Base-by-base conservation (phyloP, 768 basidiomycete genomes). In the Tulasnella sp. region DNA sequence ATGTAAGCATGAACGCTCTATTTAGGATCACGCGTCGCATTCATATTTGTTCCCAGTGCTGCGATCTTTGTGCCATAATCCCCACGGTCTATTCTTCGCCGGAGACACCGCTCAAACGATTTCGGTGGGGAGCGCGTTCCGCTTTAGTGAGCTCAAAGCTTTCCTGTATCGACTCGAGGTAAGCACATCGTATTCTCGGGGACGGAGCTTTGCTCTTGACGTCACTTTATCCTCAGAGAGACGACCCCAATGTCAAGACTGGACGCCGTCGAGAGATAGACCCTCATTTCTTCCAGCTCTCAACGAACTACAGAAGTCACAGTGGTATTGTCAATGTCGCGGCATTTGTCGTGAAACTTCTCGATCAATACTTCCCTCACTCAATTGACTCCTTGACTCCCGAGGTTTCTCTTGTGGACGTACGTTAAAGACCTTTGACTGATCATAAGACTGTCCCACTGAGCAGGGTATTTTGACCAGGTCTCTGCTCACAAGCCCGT, bases 91-190 rank as follows among this genome's bases (percentile, higher is more conserved):
- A n/a, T 89, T 91, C 74, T 91, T 89, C 88, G 90, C 89, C 3
- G 90, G 91, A 0, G 90, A 92, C 76, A 91, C 90, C 0, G 89
- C 90, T 0, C 90, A 92, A 75, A 89, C 90, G 0, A 91, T 92
- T 41, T 87, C 89, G 0, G 83, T 85, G 0, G 90, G 90, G 2
- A 89, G 88, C 74, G 84, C 88, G 0, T 92, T 92, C 75, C 81
- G 87, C 12, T 92, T 92, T 76, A 81, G 88, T 68, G 89, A 90
- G 62, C 77, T 92, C 67, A 90, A 88, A 76, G 85, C 89, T 0
- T 89, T 89, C 75, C 75, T 90, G 36, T 86, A 84, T 71, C 82
- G 87, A 59, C 77, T 87, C 0, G 89, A 91, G 80, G 90, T 89
- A 69, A 52, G 40, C 4, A 22, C 32, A 14, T 17, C n/a, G 17